phyloP scores from a whole-genome alignment of 306 rosid genomes.

The Cyamopsis tetragonoloba region DNA sequence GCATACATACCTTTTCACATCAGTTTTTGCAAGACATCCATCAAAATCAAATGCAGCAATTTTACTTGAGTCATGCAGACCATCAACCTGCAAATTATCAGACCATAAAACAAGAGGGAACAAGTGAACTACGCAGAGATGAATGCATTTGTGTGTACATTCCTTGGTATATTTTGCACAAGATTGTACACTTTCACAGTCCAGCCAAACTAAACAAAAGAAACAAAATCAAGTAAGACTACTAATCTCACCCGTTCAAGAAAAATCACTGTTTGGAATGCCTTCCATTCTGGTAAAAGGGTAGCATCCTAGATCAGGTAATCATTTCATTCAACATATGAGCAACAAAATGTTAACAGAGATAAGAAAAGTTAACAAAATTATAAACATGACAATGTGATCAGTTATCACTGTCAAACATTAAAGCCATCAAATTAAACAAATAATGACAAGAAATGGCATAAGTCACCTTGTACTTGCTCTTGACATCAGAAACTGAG shows the following conservation, averaged over 20 bases:
- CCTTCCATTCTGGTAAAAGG: slow-evolving; percentile 85
- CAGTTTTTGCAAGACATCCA: slow-evolving; percentile 84
- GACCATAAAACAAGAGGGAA: neutral
- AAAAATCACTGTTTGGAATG: slow-evolving; percentile 75
- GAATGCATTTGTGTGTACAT: neutral
- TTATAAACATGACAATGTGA: neutral
- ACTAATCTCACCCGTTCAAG: slow-evolving; percentile 70
- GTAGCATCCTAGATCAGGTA: slow-evolving; percentile 64
- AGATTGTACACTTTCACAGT: neutral
- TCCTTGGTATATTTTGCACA: neutral
- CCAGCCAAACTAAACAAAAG: slow-evolving; percentile 24
- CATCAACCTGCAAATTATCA: slow-evolving; percentile 60
- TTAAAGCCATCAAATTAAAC: slow-evolving; percentile 8
- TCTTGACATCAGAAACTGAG: slow-evolving; percentile 53
- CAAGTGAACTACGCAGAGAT: neutral
- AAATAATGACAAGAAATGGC: neutral
- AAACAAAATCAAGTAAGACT: neutral
- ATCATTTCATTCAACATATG: slow-evolving; percentile 11
- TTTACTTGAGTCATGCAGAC: slow-evolving; percentile 73
- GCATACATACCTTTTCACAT: slow-evolving; percentile 47
- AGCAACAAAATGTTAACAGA: neutral
- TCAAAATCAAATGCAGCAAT: slow-evolving; percentile 99
- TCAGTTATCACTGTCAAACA: slow-evolving; percentile 1
- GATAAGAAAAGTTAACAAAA: neutral
- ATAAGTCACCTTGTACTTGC: slow-evolving; percentile 57